Percentiles rank a stretch among this genome's conserved stretches.
Conservation (phyloP, 2,329 filamentous ascomycete species). For the Pseudocercospora fijiensis region DNA sequence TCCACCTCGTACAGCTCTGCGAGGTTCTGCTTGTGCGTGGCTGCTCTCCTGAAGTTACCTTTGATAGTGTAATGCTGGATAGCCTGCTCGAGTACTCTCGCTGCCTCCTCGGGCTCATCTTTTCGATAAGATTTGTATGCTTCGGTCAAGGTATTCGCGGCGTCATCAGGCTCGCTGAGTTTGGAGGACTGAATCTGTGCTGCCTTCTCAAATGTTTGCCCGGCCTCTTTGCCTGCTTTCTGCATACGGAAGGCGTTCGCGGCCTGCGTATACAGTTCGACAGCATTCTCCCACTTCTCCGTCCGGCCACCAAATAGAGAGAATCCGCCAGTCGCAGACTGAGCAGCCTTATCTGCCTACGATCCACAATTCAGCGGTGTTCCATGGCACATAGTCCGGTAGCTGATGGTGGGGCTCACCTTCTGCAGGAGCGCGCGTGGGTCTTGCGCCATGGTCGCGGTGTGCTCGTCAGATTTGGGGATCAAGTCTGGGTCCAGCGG, state of each 20-base stretch:
- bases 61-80: constrained; percentile 84
- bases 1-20: constrained; percentile 84
- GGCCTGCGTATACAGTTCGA: constrained; percentile 82
- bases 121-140: constrained; percentile 95
- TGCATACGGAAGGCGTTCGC: constrained; percentile 90
- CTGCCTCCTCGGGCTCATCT: constrained; percentile 78
- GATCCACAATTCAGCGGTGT: constrained; percentile 5
- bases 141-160: constrained; percentile 81
- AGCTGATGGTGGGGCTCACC: constrained; percentile 46
- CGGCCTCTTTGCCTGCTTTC: constrained; percentile 81
- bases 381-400: constrained; percentile 2
- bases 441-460: constrained; percentile 65
- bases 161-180: constrained; percentile 88
- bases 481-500: background rate
- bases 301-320: constrained; percentile 82
- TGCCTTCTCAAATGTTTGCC: constrained; percentile 78
- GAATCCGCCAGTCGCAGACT: constrained; percentile 76
- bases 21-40: constrained; percentile 84
- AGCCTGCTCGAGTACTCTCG: constrained; percentile 72
- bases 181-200: constrained; percentile 77
- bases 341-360: constrained; percentile 81
- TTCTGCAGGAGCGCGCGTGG: constrained; percentile 76
- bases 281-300: constrained; percentile 87
- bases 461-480: background rate
- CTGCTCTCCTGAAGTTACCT: constrained; percentile 87